Conservation (phyloP, 495 filamentous ascomycete genomes). For the Annulohypoxylon stygium region DNA sequence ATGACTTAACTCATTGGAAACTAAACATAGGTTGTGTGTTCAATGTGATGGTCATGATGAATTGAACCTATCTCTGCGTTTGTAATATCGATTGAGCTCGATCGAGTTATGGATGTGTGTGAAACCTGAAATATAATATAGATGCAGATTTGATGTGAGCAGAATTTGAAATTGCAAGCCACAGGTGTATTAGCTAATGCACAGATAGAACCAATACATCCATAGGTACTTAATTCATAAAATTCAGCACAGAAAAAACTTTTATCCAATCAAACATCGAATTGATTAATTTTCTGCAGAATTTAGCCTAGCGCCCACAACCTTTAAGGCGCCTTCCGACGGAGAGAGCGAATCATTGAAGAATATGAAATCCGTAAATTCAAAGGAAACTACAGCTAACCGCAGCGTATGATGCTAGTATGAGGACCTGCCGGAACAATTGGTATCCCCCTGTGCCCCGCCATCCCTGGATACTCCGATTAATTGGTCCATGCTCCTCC, state of each 20-base stretch:
- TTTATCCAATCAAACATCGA: conserved; percentile 25
- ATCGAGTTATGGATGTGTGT: not conserved
- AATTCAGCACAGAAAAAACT: not conserved
- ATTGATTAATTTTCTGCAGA: conserved; percentile 8
- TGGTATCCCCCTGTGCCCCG: not conserved
- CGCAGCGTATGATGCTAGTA: conserved; percentile 2
- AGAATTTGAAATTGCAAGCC: no score
- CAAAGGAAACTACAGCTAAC: conserved; percentile 6
- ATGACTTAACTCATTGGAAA: not conserved
- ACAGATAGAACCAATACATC: no score
- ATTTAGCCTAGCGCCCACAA: conserved; percentile 31
- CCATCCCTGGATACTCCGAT: conserved; percentile 15
- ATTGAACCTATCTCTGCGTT: not conserved
- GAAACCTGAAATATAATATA: no score
- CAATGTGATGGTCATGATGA: not conserved
- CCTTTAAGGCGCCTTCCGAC: conserved; percentile 18
- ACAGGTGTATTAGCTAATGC: no score
- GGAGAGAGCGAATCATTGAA: conserved; percentile 20
- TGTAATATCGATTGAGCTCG: not conserved
- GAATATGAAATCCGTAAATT: conserved; percentile 4
- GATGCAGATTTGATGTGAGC: no score
- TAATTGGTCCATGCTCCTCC: conserved; percentile 19
- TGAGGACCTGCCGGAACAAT: conserved; percentile 10
- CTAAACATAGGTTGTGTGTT: not conserved
- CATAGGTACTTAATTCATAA: not conserved